Percentiles rank a stretch among this genome's conserved stretches.
Evolutionary conservation across 1,284 basidiomycete species (phyloP).

Genomic region (Irpex sp.): DNA sequence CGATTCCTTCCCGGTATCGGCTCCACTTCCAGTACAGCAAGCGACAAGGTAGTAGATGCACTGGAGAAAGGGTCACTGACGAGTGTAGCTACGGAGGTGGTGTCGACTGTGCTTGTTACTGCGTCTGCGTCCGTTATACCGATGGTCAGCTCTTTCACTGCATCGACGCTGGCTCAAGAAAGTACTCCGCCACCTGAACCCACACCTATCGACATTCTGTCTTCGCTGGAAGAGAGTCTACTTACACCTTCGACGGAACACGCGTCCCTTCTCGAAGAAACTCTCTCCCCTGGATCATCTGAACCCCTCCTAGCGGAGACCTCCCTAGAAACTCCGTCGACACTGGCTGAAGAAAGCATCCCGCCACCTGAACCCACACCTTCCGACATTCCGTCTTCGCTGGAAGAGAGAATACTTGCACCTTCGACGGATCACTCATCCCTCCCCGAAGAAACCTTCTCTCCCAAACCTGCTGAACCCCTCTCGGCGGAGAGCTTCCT

Average conservation of each 20-base stretch:
- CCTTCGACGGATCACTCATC: background rate
- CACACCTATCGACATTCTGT: background rate
- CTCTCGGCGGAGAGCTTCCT: too few species aligned
- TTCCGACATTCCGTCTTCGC: background rate
- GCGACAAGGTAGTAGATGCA: constrained; percentile 18
- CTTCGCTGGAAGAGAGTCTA: background rate
- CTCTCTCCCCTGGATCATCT: background rate
- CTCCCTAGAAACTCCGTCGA: background rate
- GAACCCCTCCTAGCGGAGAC: too few species aligned
- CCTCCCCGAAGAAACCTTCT: background rate
- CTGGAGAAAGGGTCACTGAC: constrained; percentile 20
- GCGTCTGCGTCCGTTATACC: background rate
- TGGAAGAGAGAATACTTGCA: background rate
- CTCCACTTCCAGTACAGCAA: constrained; percentile 5
- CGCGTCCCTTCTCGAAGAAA: background rate
- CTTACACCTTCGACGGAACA: background rate
- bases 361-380: background rate
- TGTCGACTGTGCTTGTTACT: background rate
- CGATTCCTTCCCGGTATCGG: constrained; percentile 48
- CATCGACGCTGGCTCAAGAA: background rate
- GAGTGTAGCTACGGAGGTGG: background rate
- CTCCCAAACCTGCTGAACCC: background rate
- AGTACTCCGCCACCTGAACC: background rate
- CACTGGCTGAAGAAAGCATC: background rate
- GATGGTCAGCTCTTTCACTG: background rate